phyloP scores from a whole-genome alignment of 1,284 basidiomycete species.

The Mycosarcoma mackinlayi region DNA sequence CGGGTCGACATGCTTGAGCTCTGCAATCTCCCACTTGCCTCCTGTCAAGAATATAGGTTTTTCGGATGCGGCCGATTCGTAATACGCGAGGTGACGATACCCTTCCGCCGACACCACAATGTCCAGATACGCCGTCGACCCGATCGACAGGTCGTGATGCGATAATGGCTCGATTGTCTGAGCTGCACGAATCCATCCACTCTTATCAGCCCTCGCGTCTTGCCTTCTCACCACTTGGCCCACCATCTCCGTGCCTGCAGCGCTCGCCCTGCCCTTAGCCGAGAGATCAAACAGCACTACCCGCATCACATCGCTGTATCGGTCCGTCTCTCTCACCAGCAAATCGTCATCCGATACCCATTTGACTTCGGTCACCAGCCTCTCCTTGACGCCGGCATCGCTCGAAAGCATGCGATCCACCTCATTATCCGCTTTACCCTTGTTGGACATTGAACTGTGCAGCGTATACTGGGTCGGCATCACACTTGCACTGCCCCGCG shows the following conservation, averaged over 20 bases:
- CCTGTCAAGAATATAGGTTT: slow-evolving; percentile 75
- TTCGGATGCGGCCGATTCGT: slow-evolving; percentile 23
- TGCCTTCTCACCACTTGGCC: slow-evolving; percentile 71
- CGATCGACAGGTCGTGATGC: slow-evolving; percentile 37
- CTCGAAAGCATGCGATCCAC: slow-evolving; percentile 73
- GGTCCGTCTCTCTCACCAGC: slow-evolving; percentile 85
- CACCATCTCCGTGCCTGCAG: slow-evolving; percentile 39
- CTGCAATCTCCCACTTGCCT: slow-evolving; percentile 88
- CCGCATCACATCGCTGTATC: slow-evolving; percentile 56
- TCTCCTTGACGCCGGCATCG: slow-evolving; percentile 71
- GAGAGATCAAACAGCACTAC: slow-evolving; percentile 48
- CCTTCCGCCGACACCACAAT: slow-evolving; percentile 46
- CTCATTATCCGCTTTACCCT: slow-evolving; percentile 61
- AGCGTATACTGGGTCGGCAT: slow-evolving; percentile 29
- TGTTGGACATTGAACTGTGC: slow-evolving; percentile 27
- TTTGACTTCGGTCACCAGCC: slow-evolving; percentile 79
- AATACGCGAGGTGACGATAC: slow-evolving; percentile 58
- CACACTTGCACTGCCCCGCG: slow-evolving; percentile 9
- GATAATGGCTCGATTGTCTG: slow-evolving; percentile 48
- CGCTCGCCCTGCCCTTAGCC: not conserved
- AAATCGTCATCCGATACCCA: slow-evolving; percentile 85
- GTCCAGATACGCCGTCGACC: slow-evolving; percentile 55
- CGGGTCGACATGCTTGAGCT: slow-evolving; percentile 79
- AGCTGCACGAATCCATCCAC: slow-evolving; percentile 85
- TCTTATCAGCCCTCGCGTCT: slow-evolving; percentile 79